Conservation (phyloP, 768 basidiomycete genomes). For the Agaricus subrufescens region DNA sequence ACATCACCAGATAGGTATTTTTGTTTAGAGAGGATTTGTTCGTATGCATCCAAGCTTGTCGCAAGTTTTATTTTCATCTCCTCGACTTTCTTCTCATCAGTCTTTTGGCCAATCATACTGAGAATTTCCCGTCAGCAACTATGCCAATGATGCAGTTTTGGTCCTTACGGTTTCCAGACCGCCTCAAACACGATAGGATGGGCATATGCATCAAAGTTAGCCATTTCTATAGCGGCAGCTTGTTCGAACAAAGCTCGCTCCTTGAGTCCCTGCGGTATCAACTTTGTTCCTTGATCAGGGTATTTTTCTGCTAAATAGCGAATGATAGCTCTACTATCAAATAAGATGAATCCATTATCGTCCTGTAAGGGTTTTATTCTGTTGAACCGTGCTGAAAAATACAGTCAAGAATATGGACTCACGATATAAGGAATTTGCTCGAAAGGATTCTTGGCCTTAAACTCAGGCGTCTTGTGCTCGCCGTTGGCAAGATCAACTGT, state of each 20-base stretch:
- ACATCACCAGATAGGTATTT: constrained; percentile 43
- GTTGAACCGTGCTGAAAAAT: background rate
- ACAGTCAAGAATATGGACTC: background rate
- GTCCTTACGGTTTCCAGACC: constrained; percentile 39
- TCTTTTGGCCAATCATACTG: background rate
- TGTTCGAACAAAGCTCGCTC: constrained; percentile 30
- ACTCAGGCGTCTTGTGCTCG: constrained; percentile 30
- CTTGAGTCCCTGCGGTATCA: constrained; percentile 36
- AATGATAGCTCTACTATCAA: constrained; percentile 49
- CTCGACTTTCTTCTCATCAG: constrained; percentile 24
- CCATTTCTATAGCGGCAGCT: constrained; percentile 38
- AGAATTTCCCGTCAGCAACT: background rate
- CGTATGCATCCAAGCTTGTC: constrained; percentile 38
- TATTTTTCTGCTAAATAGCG: constrained; percentile 50
- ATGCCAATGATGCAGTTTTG: background rate
- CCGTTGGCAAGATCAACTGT: constrained; percentile 34
- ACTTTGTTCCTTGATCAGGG: constrained; percentile 33
- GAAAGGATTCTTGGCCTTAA: background rate
- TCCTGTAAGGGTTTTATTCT: constrained; percentile 20
- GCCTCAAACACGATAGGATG: constrained; percentile 33
- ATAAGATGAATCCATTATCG: constrained; percentile 52
- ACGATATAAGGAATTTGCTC: background rate
- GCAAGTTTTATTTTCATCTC: constrained; percentile 20
- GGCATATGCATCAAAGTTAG: constrained; percentile 38
- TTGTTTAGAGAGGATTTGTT: constrained; percentile 39